Percentiles rank a stretch among this genome's conserved stretches.
Conservation (phyloP, 805 yeast species). For the Candida silvatica region DNA sequence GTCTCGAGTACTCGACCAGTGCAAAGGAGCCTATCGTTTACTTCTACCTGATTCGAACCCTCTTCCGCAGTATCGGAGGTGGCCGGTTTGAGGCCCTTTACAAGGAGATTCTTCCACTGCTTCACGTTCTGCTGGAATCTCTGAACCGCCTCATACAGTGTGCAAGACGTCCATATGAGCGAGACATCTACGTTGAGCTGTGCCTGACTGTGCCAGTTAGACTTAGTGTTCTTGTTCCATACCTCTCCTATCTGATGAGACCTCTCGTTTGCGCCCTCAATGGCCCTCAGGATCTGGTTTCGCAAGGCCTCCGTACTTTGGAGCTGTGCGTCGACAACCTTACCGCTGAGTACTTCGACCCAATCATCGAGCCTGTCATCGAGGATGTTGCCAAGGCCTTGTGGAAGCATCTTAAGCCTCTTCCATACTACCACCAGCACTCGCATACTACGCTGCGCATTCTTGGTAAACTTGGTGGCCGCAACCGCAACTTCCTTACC, state of each 20-base stretch:
- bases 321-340: conserved; percentile 94
- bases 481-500: conserved; percentile 78
- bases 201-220: conserved; percentile 96
- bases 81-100: conserved; percentile 91
- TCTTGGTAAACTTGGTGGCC: conserved; percentile 91
- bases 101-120: conserved; percentile 84
- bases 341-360: conserved; percentile 95
- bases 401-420: conserved; percentile 84
- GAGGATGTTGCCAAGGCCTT: conserved; percentile 91
- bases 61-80: conserved; percentile 93
- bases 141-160: conserved; percentile 75
- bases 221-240: conserved; percentile 88
- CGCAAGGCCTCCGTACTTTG: conserved; percentile 90
- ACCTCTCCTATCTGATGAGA: conserved; percentile 76
- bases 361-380: conserved; percentile 92
- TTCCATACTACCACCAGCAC: conserved; percentile 91
- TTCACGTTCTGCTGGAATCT: conserved; percentile 80
- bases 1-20: conserved; percentile 69
- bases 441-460: conserved; percentile 92
- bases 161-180: conserved; percentile 81
- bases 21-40: conserved; percentile 89
- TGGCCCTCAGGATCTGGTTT: conserved; percentile 84
- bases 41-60: conserved; percentile 77
- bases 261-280: conserved; percentile 88
- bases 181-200: conserved; percentile 90